A percentile compares a stretch with the other conserved stretches of the same genome.
Evolutionary conservation across 176 grass and related monocot genomes (phyloP).

Genomic region (Oryza nivara): DNA sequence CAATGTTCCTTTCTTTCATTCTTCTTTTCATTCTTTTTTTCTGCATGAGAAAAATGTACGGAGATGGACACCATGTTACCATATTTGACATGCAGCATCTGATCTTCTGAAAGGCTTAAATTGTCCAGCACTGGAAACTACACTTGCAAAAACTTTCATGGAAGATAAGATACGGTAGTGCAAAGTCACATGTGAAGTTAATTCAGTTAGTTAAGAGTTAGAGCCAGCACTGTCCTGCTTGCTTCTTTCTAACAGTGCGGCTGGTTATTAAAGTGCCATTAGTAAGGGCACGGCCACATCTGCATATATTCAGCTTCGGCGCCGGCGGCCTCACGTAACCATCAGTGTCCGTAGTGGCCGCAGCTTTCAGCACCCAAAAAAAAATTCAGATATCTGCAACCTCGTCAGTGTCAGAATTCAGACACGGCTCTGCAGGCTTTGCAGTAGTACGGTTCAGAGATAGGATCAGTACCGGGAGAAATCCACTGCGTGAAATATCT

Average conservation of each 20-base stretch:
- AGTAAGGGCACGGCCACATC: conserved; percentile 21
- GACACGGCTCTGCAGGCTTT: background rate
- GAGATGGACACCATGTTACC: background rate
- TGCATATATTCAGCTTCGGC: too few species aligned
- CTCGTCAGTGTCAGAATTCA: background rate
- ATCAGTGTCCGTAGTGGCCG: conserved; percentile 19
- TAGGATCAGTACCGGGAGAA: background rate
- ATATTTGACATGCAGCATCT: background rate
- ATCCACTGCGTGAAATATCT: background rate
- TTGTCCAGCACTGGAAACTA: background rate
- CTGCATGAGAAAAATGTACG: background rate
- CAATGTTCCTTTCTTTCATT: background rate
- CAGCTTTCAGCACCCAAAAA: background rate
- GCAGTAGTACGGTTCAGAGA: background rate
- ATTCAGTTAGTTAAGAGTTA: background rate
- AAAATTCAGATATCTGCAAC: background rate
- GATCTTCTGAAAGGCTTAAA: background rate
- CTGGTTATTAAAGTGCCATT: background rate
- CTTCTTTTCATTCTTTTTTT: background rate
- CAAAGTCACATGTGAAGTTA: conserved; percentile 1
- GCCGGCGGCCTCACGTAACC: conserved; percentile 32
- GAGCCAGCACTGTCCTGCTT: background rate
- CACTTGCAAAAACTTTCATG: background rate
- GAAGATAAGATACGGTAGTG: background rate
- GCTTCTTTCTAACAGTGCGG: conserved; percentile 19